Percentiles rank a stretch among this genome's conserved stretches.
Conservation (phyloP, 176 grass and related monocot genomes). For the Melocanna baccifera region DNA sequence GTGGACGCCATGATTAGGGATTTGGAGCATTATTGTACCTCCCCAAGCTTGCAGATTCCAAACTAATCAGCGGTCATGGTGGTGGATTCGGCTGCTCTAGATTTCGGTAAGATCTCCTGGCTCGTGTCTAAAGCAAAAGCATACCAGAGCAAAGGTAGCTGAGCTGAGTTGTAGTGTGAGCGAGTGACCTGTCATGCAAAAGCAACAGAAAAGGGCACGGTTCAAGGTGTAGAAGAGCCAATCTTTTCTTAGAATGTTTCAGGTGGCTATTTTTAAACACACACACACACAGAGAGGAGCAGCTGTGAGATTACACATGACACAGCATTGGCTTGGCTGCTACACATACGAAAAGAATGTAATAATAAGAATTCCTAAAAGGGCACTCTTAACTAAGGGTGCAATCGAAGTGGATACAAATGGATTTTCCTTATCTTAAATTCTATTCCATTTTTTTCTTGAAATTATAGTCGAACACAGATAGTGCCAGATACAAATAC, state of each 20-base stretch:
- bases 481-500: too few species aligned
- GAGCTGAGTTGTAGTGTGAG: not conserved
- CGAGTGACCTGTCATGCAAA: conserved; percentile 27
- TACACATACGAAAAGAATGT: not conserved
- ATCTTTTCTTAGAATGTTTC: conserved; percentile 43
- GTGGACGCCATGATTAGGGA: conserved; percentile 45
- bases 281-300: too few species aligned
- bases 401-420: too few species aligned
- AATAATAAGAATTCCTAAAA: conserved; percentile 3
- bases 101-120: conserved; percentile 44
- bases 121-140: conserved; percentile 22
- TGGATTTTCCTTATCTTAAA: too few species aligned
- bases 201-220: conserved; percentile 29
- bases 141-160: not conserved
- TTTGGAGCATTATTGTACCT: conserved; percentile 40
- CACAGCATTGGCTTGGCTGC: not conserved
- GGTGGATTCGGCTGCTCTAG: conserved; percentile 50
- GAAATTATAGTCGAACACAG: too few species aligned
- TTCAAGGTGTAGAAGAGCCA: conserved; percentile 19
- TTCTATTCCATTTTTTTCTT: too few species aligned
- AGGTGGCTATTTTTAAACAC: conserved; percentile 8
- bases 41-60: conserved; percentile 40
- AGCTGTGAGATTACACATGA: not conserved
- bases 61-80: conserved; percentile 42
- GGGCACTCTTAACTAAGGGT: not conserved